These are phyloP conservation scores for Atkinsonella hypoxylon DNA, from an alignment of 2,329 filamentous ascomycete genomes.

Conservation along the genomic window DNA sequence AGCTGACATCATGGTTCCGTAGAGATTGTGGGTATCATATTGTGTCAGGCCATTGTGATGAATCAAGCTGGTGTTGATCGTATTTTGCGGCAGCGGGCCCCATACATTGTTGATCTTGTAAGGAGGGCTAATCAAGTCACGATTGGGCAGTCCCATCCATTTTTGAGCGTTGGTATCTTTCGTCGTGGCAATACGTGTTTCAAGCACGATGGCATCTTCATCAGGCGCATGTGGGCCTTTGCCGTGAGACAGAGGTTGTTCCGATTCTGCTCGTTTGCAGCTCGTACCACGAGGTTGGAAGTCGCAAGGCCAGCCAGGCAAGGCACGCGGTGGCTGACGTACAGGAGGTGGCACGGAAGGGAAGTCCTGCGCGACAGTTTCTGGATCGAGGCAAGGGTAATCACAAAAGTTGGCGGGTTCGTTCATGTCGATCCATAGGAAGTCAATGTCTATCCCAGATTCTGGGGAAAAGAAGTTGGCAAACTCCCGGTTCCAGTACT, in stretches of 20 bases:
- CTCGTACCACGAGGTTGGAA: conserved; percentile 12
- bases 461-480: conserved; percentile 47
- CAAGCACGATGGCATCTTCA: background rate
- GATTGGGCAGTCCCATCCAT: conserved; percentile 10
- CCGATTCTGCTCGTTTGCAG: conserved; percentile 3
- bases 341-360: conserved; percentile 51
- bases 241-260: background rate
- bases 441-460: conserved; percentile 61
- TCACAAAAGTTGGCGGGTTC: conserved; percentile 22
- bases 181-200: background rate
- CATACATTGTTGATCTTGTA: conserved; percentile 15
- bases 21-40: conserved; percentile 70
- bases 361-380: conserved; percentile 25
- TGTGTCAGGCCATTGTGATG: conserved; percentile 55
- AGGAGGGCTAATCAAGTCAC: conserved; percentile 11
- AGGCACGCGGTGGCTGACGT: conserved; percentile 45
- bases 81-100: conserved; percentile 41
- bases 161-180: conserved; percentile 1
- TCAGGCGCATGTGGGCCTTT: background rate
- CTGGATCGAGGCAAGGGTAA: conserved; percentile 20
- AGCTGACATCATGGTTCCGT: conserved; percentile 64
- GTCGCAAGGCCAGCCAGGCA: conserved; percentile 50
- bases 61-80: conserved; percentile 54
- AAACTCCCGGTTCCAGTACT: conserved; percentile 62
- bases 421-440: conserved; percentile 63